Percentiles rank a stretch among this genome's conserved stretches.
These are phyloP conservation scores for Toxoplasma gondii DNA, from an alignment of 169 alveolate species.

Conservation along the genomic window DNA sequence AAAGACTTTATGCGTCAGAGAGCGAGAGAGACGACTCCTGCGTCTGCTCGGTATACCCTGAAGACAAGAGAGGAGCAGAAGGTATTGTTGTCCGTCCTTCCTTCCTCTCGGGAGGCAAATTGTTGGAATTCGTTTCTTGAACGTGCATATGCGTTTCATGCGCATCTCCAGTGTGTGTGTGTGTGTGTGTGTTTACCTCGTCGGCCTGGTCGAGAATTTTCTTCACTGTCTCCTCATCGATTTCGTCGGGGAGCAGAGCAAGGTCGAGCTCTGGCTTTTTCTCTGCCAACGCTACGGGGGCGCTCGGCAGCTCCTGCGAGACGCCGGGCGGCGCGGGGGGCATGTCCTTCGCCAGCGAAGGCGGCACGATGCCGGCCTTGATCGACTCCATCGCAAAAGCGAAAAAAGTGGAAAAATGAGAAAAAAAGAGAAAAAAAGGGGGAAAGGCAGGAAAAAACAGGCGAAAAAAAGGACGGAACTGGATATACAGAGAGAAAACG, in stretches of 20 bases:
- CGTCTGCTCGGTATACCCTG: not conserved
- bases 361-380: not conserved
- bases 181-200: slow-evolving; percentile 21
- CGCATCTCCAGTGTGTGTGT: not conserved
- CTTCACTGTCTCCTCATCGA: slow-evolving; percentile 44
- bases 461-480: not conserved
- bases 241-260: slow-evolving; percentile 46
- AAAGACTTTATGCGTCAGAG: too few species aligned
- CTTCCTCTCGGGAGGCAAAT: not conserved
- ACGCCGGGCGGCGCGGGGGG: not conserved
- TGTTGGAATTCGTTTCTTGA: not conserved
- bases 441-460: not conserved
- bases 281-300: not conserved
- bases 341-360: not conserved
- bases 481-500: not conserved
- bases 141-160: not conserved
- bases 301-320: not conserved
- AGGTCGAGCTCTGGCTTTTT: not conserved
- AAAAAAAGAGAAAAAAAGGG: too few species aligned
- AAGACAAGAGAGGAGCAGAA: not conserved
- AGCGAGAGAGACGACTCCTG: too few species aligned
- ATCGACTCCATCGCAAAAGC: not conserved
- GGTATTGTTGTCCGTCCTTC: not conserved
- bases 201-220: slow-evolving; percentile 56
- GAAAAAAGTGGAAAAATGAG: not conserved